Percentiles rank a stretch among this genome's conserved stretches.
These are phyloP conservation scores for Chalciporus sphaerocephalus DNA, from an alignment of 768 basidiomycete genomes.

Conservation along the genomic window DNA sequence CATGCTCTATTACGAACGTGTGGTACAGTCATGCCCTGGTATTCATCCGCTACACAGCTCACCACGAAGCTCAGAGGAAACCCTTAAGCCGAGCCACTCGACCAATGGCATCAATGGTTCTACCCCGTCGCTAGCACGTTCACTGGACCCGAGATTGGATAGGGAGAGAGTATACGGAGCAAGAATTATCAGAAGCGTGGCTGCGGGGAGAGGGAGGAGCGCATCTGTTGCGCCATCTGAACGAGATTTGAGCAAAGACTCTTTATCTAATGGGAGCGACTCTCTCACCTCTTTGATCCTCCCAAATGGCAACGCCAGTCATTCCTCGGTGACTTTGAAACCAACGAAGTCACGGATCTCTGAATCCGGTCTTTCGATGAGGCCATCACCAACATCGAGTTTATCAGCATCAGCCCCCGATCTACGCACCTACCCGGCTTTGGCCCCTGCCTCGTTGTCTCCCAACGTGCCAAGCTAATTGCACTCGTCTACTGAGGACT, in stretches of 20 bases:
- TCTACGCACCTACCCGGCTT: conserved; percentile 14
- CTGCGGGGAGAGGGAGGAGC: conserved; percentile 42
- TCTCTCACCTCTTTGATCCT: conserved; percentile 9
- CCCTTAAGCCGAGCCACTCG: conserved; percentile 48
- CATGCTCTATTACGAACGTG: conserved; percentile 92
- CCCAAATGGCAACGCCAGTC: conserved; percentile 23
- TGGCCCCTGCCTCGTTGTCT: conserved; percentile 9
- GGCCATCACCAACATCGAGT: conserved; percentile 8
- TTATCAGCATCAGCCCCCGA: conserved; percentile 27
- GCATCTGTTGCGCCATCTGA: conserved; percentile 33
- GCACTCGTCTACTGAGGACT: conserved; percentile 16
- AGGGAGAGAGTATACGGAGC: conserved; percentile 35
- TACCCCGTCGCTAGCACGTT: conserved; percentile 43
- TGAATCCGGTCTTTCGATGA: conserved; percentile 3
- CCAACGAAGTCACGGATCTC: conserved; percentile 13
- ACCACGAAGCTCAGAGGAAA: conserved; percentile 59
- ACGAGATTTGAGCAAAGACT: conserved; percentile 17
- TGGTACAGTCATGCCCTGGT: conserved; percentile 38
- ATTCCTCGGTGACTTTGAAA: conserved; percentile 21
- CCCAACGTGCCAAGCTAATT: conserved; percentile 11
- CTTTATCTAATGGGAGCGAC: conserved; percentile 12
- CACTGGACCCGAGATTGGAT: conserved; percentile 21
- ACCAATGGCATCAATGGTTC: conserved; percentile 41
- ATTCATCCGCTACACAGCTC: conserved; percentile 32
- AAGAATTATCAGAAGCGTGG: conserved; percentile 56